These are phyloP conservation scores for California macrophylla DNA, from an alignment of 441 rosid genomes.

Conservation along the genomic window DNA sequence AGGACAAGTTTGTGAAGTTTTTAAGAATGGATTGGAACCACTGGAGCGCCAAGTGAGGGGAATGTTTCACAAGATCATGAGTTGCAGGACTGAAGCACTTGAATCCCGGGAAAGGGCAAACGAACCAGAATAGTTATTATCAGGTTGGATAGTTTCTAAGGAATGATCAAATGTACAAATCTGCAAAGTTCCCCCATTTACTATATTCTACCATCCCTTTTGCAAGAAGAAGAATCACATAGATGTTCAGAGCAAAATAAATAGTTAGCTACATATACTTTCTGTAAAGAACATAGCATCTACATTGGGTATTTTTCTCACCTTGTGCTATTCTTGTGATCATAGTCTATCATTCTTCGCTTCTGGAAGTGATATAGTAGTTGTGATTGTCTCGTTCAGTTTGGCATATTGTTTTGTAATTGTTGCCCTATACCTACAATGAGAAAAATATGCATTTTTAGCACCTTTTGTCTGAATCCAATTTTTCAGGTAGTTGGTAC, in stretches of 20 bases:
- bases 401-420: background rate
- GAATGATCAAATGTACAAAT: slow-evolving; percentile 13
- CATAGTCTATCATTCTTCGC: background rate
- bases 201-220: slow-evolving; percentile 8
- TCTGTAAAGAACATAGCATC: slow-evolving; percentile 15
- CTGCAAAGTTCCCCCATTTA: background rate
- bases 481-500: background rate
- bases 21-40: slow-evolving; percentile 31
- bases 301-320: background rate
- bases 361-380: background rate
- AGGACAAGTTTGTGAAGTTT: slow-evolving; percentile 20
- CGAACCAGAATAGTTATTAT: background rate
- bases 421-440: background rate
- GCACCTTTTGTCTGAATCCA: background rate
- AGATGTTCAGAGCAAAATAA: slow-evolving; percentile 10
- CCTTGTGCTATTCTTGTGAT: background rate
- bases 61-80: slow-evolving; percentile 27
- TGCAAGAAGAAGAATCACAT: background rate
- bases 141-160: background rate
- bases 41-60: slow-evolving; percentile 31
- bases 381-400: background rate
- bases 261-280: slow-evolving; percentile 9
- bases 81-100: slow-evolving; percentile 26
- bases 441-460: background rate
- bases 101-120: slow-evolving; percentile 12